Evolutionary conservation across 2,329 filamentous ascomycete genomes (phyloP).

Genomic region (Myriosclerotinia scirpicola): DNA sequence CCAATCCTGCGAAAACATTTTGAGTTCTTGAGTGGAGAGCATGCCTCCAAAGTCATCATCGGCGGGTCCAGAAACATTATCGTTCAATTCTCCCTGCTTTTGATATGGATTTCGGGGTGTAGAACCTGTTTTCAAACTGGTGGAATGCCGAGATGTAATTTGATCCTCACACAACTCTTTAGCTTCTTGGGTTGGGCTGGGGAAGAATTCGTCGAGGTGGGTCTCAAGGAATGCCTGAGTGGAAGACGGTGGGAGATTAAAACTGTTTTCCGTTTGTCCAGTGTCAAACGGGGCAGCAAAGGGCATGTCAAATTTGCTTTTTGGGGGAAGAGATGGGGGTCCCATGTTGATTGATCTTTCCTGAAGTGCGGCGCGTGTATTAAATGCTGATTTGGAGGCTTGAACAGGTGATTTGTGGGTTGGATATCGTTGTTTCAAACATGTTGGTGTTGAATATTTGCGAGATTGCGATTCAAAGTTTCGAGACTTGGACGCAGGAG

Average conservation of each 20-base stretch:
- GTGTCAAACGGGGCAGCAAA: background rate
- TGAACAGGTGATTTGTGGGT: background rate
- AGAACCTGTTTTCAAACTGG: background rate
- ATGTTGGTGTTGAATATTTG: background rate
- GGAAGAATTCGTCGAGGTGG: slow-evolving; percentile 55
- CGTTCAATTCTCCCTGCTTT: background rate
- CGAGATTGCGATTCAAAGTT: background rate
- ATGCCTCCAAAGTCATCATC: slow-evolving; percentile 29
- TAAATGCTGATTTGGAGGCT: background rate
- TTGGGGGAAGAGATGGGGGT: slow-evolving; percentile 27
- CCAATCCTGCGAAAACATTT: slow-evolving; percentile 50
- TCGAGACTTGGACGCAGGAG: background rate
- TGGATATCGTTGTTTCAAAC: background rate
- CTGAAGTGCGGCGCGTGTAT: slow-evolving; percentile 18
- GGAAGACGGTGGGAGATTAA: slow-evolving; percentile 42
- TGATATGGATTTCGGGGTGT: background rate
- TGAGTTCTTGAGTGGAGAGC: slow-evolving; percentile 47
- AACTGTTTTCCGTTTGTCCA: background rate
- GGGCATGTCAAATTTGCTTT: slow-evolving; percentile 13
- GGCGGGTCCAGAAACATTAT: background rate
- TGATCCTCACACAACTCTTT: slow-evolving; percentile 51
- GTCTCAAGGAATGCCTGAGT: slow-evolving; percentile 54
- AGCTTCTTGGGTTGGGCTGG: slow-evolving; percentile 56
- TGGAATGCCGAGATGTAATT: background rate
- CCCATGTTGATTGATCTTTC: slow-evolving; percentile 32